Base-by-base conservation (phyloP, 176 grass and related monocot genomes). In the maize (Zea mays) region DNA sequence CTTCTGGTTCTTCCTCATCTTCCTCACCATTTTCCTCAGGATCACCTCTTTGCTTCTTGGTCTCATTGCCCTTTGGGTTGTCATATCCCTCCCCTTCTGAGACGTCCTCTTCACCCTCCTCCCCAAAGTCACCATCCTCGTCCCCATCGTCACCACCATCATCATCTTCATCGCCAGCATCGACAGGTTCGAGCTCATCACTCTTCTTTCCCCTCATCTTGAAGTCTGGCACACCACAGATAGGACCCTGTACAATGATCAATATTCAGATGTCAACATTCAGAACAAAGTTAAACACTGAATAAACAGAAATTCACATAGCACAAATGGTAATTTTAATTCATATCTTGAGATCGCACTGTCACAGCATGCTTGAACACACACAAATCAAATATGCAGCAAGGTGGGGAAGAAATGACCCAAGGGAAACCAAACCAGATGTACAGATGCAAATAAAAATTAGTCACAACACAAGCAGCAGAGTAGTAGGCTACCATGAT, bases 11-110 rank as follows among this genome's bases (percentile, higher is more conserved):
- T 38, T 87, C 88, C 33, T 84, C 91, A 1, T 90, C 83, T 0
- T 86, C 91, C 67, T 94, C 91, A 10, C 85, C 85, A 2, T 94
- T 94, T 52, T 88, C 83, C 71, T 90, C 80, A 10, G 85, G 75
- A 27, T 83, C 85, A 4, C 82, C 85, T 62, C 83, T 82, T 44
- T 71, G 76, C 41, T 81, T 87, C 80, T 90, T 88, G 42, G 51
- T 56, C 34, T 85, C 71, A 74, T 42, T 79, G 35, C 42, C 75
- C 62, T 90, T 88, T 3, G 80, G 68, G 35, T 94, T 90, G n/a
- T 86, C 92, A 72, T 84, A 84, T 49, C 63, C 87, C 73, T 90
- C 92, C 4, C 86, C 85, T 72, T 91, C 89, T 1, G 89, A 91
- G 9, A 85, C 27, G 14, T 93, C 91, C 61, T 90, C 91, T 77